Percentiles rank a stretch among this genome's conserved stretches.
Evolutionary conservation across 352 stramenopile species (phyloP).

Genomic region (Phytophthora fragariae): DNA sequence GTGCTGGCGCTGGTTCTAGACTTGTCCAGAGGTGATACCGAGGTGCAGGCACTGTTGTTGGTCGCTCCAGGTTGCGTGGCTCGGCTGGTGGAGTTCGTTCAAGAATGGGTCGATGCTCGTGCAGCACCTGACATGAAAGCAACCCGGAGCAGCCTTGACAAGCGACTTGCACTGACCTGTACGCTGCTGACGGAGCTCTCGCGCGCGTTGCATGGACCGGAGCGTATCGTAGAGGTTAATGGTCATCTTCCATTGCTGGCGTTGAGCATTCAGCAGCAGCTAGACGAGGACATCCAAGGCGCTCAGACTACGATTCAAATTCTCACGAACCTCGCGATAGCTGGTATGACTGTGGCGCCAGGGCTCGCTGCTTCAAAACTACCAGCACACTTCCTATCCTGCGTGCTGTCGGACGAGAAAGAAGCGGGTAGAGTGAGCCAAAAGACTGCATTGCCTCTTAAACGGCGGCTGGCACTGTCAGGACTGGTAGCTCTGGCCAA

Average conservation of each 20-base stretch:
- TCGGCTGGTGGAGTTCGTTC: slow-evolving; percentile 56
- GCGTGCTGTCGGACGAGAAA: slow-evolving; percentile 32
- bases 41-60: slow-evolving; percentile 73
- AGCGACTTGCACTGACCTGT: slow-evolving; percentile 53
- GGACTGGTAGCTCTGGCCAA: slow-evolving; percentile 54
- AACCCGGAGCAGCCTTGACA: slow-evolving; percentile 31
- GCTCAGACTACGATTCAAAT: slow-evolving; percentile 53
- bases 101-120: slow-evolving; percentile 37
- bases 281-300: slow-evolving; percentile 25
- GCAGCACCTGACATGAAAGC: slow-evolving; percentile 17
- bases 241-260: slow-evolving; percentile 54
- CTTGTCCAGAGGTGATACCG: slow-evolving; percentile 59
- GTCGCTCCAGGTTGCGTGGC: slow-evolving; percentile 49
- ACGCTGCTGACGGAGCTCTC: slow-evolving; percentile 60
- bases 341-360: slow-evolving; percentile 29
- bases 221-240: slow-evolving; percentile 48
- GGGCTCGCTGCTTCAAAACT: slow-evolving; percentile 52
- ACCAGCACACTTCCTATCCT: slow-evolving; percentile 56
- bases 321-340: slow-evolving; percentile 52
- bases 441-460: slow-evolving; percentile 19
- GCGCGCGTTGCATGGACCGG: slow-evolving; percentile 31
- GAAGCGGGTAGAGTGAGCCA: background rate
- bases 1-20: slow-evolving; percentile 55
- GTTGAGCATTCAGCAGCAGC: slow-evolving; percentile 48
- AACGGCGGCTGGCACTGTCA: slow-evolving; percentile 34